Percentiles rank a stretch among this genome's conserved stretches.
phyloP scores from a whole-genome alignment of 257 asterid species.

The Leonotis leonurus region DNA sequence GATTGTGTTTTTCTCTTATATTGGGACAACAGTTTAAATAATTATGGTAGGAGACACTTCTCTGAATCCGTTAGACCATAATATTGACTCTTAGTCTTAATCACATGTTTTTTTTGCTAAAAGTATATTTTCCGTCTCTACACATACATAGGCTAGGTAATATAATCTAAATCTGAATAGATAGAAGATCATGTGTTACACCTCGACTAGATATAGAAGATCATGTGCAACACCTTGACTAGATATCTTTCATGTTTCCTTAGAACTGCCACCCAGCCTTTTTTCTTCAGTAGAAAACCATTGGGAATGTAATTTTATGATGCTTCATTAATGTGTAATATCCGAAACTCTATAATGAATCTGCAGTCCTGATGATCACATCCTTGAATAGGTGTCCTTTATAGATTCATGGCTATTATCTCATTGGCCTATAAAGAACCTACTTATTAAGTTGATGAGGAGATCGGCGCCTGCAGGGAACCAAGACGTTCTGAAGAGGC shows the following conservation, averaged over 20 bases:
- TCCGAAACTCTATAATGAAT: background rate
- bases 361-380: background rate
- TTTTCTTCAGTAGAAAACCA: background rate
- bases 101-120: slow-evolving; percentile 4
- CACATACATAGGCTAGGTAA: background rate
- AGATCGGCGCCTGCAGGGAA: slow-evolving; percentile 43
- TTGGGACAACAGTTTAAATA: background rate
- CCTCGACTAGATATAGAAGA: background rate
- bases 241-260: background rate
- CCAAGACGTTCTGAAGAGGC: slow-evolving; percentile 43
- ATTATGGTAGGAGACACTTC: background rate
- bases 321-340: background rate
- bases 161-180: background rate
- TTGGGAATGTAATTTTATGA: background rate
- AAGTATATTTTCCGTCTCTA: background rate
- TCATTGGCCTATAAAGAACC: slow-evolving; percentile 52
- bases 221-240: background rate
- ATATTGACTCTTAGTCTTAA: background rate
- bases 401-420: slow-evolving; percentile 75
- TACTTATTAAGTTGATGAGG: slow-evolving; percentile 73
- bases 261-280: background rate
- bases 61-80: background rate
- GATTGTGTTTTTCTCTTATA: background rate
- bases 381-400: slow-evolving; percentile 57
- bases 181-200: background rate